Evolutionary conservation across 495 filamentous ascomycete genomes (phyloP).

Genomic region (Geoglossum glabrum): DNA sequence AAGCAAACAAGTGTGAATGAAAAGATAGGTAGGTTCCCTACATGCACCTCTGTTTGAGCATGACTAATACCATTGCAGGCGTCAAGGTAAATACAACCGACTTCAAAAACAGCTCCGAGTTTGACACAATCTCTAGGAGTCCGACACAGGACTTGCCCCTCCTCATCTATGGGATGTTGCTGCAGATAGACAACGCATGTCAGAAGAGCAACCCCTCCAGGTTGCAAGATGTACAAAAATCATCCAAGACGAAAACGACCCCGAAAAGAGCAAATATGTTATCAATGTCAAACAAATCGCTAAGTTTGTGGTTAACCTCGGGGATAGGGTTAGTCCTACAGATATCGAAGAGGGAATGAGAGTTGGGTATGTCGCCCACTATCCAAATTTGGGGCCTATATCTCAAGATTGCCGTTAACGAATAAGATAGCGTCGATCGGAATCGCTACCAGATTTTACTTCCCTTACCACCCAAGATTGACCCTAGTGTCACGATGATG

Average conservation of each 20-base stretch:
- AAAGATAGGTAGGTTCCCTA: slow-evolving; percentile 49
- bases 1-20: slow-evolving; percentile 91
- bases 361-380: slow-evolving; percentile 41
- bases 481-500: slow-evolving; percentile 99
- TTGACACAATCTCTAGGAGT: slow-evolving; percentile 42
- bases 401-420: slow-evolving; percentile 3
- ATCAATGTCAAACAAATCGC: slow-evolving; percentile 99
- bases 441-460: slow-evolving; percentile 98
- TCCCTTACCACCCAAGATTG: slow-evolving; percentile 96
- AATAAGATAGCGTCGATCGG: slow-evolving; percentile 52
- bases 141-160: slow-evolving; percentile 91
- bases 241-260: slow-evolving; percentile 89
- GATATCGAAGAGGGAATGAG: slow-evolving; percentile 99
- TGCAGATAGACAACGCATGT: slow-evolving; percentile 93
- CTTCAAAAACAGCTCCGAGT: slow-evolving; percentile 6
- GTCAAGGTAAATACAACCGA: slow-evolving; percentile 30
- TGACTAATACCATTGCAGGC: slow-evolving; percentile 15
- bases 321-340: slow-evolving; percentile 88
- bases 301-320: slow-evolving; percentile 97
- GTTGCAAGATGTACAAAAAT: slow-evolving; percentile 98
- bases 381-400: neutral
- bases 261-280: slow-evolving; percentile 98
- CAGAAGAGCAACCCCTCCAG: slow-evolving; percentile 91
- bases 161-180: slow-evolving; percentile 98
- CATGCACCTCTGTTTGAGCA: neutral